These are phyloP conservation scores for Psilocybe subaeruginosa DNA, from an alignment of 768 basidiomycete genomes.

Conservation along the genomic window DNA sequence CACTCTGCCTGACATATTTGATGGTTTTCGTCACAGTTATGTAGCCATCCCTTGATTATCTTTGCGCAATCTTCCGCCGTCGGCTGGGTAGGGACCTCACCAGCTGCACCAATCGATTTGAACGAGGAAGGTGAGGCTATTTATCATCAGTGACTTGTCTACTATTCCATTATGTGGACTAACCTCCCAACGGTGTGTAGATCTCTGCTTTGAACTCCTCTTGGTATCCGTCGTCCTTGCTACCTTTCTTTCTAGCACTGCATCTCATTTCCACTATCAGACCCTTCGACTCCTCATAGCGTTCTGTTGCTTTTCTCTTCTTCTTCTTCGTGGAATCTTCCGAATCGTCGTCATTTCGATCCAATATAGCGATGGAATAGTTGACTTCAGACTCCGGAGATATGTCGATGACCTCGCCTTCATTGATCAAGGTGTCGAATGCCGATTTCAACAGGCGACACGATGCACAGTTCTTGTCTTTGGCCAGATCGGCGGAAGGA, in stretches of 20 bases:
- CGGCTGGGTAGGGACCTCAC: slow-evolving; percentile 14
- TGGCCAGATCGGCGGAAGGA: slow-evolving; percentile 8
- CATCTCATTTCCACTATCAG: slow-evolving; percentile 15
- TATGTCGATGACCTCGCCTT: slow-evolving; percentile 1
- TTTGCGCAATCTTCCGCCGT: slow-evolving; percentile 12
- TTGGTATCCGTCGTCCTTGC: slow-evolving; percentile 6
- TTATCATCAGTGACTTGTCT: background rate
- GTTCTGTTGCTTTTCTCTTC: too few species aligned
- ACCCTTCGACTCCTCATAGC: background rate
- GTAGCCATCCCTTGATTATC: slow-evolving; percentile 10
- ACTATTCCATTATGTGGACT: background rate
- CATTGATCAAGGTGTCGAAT: slow-evolving; percentile 12
- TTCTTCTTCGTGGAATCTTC: background rate
- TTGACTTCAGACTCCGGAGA: slow-evolving; percentile 1
- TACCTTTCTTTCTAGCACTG: background rate
- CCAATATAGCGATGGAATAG: slow-evolving; percentile 17
- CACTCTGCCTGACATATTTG: slow-evolving; percentile 4
- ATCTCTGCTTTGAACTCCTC: slow-evolving; percentile 19
- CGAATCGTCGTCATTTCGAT: slow-evolving; percentile 7
- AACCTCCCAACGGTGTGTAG: slow-evolving; percentile 11
- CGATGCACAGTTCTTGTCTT: slow-evolving; percentile 9
- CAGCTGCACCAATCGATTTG: slow-evolving; percentile 15
- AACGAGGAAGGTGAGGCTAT: slow-evolving; percentile 6
- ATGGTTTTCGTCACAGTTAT: slow-evolving; percentile 15
- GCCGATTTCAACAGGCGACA: slow-evolving; percentile 15